Evolutionary conservation across 2,329 filamentous ascomycete genomes (phyloP), one percentile per base, ranked within the genome.

Genomic region (Arthroderma sp.): DNA sequence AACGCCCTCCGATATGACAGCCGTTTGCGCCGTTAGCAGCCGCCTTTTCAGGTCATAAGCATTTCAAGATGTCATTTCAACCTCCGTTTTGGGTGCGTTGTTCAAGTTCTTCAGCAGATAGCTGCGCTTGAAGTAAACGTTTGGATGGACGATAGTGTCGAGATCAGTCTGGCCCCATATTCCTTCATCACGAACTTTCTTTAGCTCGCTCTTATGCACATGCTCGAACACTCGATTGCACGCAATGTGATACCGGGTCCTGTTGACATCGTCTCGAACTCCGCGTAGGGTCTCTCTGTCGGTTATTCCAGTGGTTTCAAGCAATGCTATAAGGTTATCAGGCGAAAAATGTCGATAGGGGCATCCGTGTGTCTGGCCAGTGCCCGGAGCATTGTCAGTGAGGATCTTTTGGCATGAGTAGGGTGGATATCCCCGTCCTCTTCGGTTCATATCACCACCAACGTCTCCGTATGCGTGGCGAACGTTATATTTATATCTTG

Each of bases 41-140:
- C 33, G 8, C 9, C 31, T 21, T n/a, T 21, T 23, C 23, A 25
- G 13, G 21, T 28, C 41, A 15, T 47, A 47, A 15, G 1, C 49
- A 35, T 21, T 33, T 59, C 61, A 65, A 64, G 63, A 68, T 63
- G 64, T 65, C 79, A 84, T 83, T 71, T 80, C 79, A 33, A 79
- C 72, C 60, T 83, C 80, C 17, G 75, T 72, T 59, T 74, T 74
- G 21, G 73, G 70, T 28, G 68, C 63, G 61, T 78, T 82, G 1
- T 76, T 84, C 25, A 94, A 71, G 68, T 93, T 88, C 76, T 90
- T 95, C 60, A 98, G 75, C 64, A 94, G 67, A 71, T 89, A 97
- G 69, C 90, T 95, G 57, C 91, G 81, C 78, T 95, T 96, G 73
- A 97, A 98, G 73, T 96, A 98, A 63, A 91, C 91, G 70, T 98